Base-by-base conservation (phyloP, 169 alveolate genomes). In the Cryptosporidium ryanae region DNA sequence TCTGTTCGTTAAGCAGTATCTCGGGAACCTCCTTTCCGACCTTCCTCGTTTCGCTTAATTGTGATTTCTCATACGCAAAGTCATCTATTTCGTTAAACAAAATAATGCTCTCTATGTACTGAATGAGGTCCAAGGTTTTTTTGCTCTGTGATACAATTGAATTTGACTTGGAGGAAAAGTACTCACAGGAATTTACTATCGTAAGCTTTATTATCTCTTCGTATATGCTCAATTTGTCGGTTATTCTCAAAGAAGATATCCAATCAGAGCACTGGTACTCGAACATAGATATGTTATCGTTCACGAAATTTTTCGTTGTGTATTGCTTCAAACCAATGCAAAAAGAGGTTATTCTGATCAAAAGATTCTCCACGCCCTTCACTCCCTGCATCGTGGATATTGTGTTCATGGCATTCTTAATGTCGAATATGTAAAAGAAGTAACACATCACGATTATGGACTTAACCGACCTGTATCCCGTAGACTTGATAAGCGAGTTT, bases 261-360 rank as follows among this genome's bases (percentile, higher is more conserved):
- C 83, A 68, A 68, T 50, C 65, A 10, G 25, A 2, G 55, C 66
- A 52, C 12, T 17, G 54, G 55, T 54, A 43, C 25, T 43, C 38
- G 52, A 55, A 23, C 52, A 13, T 34, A 15, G 32, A 43, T 12
- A n/a, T 55, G 31, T 55, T 55, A 25, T 68, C 66, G 4, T 4
- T 12, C 23, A 66, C 49, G 31, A 55, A 68, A 61, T 68, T 68
- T 23, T 65, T 54, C 4, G 66, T 68, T 15, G 83, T 46, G 34
- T 68, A 68, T 27, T 66, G 82, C 49, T 54, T 68, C 55, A 68
- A 32, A n/a, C 83, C 83, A 50, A 68, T 68, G 12, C 55, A 32
- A 54, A 34, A 68, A 1, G 83, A 68, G 2, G 83, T 65, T 34
- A 68, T 50, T 23, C 83, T 68, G n/a, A 50, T 68, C 13, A 50